Evolutionary conservation across 2,329 filamentous ascomycete genomes (phyloP).

Genomic region (Trichoderma polysporum): DNA sequence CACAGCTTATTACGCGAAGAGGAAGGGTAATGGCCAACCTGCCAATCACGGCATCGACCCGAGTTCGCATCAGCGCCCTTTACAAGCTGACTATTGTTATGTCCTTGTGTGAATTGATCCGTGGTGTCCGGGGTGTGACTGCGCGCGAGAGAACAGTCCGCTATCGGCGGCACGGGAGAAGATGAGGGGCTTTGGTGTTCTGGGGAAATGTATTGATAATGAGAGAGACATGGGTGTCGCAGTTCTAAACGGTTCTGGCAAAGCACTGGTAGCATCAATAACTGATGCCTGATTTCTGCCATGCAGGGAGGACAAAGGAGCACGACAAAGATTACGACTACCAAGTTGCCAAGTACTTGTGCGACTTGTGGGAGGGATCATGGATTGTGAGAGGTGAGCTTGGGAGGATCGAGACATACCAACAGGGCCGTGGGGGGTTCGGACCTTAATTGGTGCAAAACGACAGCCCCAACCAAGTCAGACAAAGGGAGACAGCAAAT

Average conservation of each 20-base stretch:
- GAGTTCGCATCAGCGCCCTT: slow-evolving; percentile 6
- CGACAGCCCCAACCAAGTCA: neutral
- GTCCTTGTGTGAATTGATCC: neutral
- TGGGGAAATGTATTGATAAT: neutral
- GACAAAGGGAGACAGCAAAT: neutral
- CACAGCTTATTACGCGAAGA: slow-evolving; percentile 19
- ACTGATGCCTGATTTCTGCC: neutral
- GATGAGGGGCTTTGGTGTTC: slow-evolving; percentile 3
- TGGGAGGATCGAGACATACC: slow-evolving; percentile 9
- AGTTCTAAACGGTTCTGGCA: neutral
- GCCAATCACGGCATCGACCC: slow-evolving; percentile 9
- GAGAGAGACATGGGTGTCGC: slow-evolving; percentile 14
- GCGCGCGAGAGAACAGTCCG: neutral
- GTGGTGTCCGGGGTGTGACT: slow-evolving; percentile 6
- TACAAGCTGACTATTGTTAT: neutral
- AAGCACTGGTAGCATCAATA: neutral
- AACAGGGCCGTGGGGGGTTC: neutral
- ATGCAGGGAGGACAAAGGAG: neutral
- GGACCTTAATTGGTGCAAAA: neutral
- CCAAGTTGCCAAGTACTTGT: neutral
- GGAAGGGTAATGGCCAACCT: slow-evolving; percentile 18
- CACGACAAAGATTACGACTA: neutral
- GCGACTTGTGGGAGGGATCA: neutral
- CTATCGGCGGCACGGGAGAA: slow-evolving; percentile 12
- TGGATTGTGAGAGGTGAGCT: slow-evolving; percentile 2